Conservation (phyloP, 129 eudicot genomes). For the Arctium lappa region DNA sequence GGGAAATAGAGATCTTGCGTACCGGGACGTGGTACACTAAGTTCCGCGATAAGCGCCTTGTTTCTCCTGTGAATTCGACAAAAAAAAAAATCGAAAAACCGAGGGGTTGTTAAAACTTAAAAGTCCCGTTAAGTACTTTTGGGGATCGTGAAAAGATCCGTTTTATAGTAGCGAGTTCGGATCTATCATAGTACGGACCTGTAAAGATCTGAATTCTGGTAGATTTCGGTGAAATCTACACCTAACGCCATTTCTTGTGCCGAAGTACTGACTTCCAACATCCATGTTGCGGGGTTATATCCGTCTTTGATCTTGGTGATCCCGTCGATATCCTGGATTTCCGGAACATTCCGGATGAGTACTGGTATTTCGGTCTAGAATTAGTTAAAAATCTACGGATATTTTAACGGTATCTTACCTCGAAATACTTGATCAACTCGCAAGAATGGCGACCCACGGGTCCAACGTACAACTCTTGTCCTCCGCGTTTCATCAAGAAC, state of each 20-base stretch:
- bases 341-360: background rate
- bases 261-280: constrained; percentile 55
- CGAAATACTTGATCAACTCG: constrained; percentile 53
- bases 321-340: constrained; percentile 36
- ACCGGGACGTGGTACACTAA: constrained; percentile 33
- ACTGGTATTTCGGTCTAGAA: background rate
- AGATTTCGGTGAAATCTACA: constrained; percentile 44
- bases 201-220: constrained; percentile 52
- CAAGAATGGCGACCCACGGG: constrained; percentile 21
- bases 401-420: constrained; percentile 22
- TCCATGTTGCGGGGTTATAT: constrained; percentile 74
- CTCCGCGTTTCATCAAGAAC: constrained; percentile 63
- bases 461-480: constrained; percentile 57
- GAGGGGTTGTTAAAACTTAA: too few species aligned
- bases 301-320: constrained; percentile 54
- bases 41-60: constrained; percentile 29
- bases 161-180: background rate
- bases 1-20: constrained; percentile 25
- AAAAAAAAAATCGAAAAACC: background rate
- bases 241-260: constrained; percentile 50
- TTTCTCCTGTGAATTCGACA: constrained; percentile 23
- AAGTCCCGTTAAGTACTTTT: background rate
- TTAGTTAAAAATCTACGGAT: background rate
- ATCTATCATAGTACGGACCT: constrained; percentile 8
- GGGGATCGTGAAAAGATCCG: background rate